Evolutionary conservation across 2,329 filamentous ascomycete genomes (phyloP).

Genomic region (Aspergillus quadrilineatus): DNA sequence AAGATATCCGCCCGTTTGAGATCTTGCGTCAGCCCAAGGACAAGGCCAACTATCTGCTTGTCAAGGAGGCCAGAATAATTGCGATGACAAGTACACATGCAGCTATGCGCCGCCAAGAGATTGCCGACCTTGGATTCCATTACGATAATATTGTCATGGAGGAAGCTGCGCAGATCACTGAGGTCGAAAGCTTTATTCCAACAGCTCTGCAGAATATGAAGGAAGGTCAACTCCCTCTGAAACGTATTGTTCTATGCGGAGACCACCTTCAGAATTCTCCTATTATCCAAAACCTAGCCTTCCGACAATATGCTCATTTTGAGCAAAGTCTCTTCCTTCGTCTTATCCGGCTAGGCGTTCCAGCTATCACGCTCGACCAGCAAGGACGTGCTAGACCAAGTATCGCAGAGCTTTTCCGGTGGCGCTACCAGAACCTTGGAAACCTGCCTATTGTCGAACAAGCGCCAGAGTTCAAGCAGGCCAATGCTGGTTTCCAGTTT

Average conservation of each 20-base stretch:
- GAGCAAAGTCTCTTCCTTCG: conserved; percentile 94
- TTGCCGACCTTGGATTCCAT: conserved; percentile 86
- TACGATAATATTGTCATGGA: conserved; percentile 99
- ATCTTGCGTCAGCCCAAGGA: conserved; percentile 84
- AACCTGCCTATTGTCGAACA: conserved; percentile 74
- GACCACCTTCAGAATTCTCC: conserved; percentile 97
- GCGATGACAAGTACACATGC: conserved; percentile 99
- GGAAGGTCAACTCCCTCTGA: conserved; percentile 70
- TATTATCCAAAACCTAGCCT: conserved; percentile 89
- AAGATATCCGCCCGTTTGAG: conserved; percentile 92
- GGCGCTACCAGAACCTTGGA: conserved; percentile 80
- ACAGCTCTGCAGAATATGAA: conserved; percentile 83
- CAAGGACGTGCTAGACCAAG: conserved; percentile 87
- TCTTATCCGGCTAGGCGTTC: conserved; percentile 87
- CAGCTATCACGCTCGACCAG: conserved; percentile 82
- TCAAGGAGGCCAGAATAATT: conserved; percentile 94
- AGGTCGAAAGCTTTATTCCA: conserved; percentile 95
- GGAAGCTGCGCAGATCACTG: conserved; percentile 95
- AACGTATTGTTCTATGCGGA: conserved; percentile 87
- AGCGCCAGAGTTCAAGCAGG: conserved; percentile 68
- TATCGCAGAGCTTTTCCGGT: conserved; percentile 86
- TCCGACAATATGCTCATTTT: conserved; percentile 91
- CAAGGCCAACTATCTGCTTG: conserved; percentile 92
- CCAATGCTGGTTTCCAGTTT: conserved; percentile 88
- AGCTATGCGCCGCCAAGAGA: conserved; percentile 88